These are phyloP conservation scores for Oenanthe javanica DNA, from an alignment of 140 eudicot genomes.

Conservation along the genomic window DNA sequence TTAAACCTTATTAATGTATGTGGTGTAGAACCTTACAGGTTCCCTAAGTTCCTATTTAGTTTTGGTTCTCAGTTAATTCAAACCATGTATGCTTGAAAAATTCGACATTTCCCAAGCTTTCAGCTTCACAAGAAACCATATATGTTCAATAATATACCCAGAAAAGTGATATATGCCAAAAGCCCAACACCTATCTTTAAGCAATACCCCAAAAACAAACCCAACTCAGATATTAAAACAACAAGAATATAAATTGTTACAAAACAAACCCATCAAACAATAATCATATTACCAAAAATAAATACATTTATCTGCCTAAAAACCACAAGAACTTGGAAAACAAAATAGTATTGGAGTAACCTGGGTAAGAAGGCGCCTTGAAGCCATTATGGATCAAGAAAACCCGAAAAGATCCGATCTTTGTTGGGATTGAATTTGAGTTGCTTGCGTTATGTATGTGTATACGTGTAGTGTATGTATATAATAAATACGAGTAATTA, in stretches of 20 bases:
- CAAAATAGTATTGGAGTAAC: background rate
- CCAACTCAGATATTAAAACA: background rate
- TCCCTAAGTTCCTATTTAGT: no score
- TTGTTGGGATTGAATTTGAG: background rate
- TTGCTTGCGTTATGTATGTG: background rate
- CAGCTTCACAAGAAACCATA: no score
- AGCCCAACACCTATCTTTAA: background rate
- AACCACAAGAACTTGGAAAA: no score
- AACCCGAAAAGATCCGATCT: background rate
- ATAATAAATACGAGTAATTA: no score
- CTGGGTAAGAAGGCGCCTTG: slow-evolving; percentile 1
- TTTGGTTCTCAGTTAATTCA: no score
- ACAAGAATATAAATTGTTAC: background rate
- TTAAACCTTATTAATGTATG: no score
- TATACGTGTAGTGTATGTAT: no score
- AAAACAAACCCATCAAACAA: background rate
- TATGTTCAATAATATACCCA: no score
- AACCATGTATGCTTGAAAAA: no score
- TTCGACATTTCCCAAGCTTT: no score
- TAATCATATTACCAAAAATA: background rate
- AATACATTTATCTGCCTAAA: no score
- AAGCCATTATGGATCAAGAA: background rate
- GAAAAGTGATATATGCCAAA: background rate
- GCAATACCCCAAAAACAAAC: background rate
- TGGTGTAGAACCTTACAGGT: no score